Evolutionary conservation across 192 early-diverging fungal genomes (phyloP).

Genomic region (Coemansia sp.): DNA sequence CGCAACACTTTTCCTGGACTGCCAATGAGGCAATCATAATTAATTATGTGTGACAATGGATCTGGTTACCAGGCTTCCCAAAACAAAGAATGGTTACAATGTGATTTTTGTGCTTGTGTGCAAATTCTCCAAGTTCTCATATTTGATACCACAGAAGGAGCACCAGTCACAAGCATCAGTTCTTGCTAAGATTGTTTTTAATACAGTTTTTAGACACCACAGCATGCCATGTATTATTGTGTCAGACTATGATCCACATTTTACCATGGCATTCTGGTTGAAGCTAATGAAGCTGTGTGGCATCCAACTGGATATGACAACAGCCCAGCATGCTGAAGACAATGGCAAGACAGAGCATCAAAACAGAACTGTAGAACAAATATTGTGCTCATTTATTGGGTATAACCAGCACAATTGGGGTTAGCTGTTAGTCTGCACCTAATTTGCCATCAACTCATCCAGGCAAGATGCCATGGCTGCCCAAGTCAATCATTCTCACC

Average conservation of each 20-base stretch:
- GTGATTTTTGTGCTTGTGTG: not conserved
- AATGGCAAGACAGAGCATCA: conserved; percentile 5
- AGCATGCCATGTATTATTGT: conserved; percentile 6
- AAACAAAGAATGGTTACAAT: not conserved
- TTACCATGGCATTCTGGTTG: not conserved
- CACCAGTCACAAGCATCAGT: not conserved
- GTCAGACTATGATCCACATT: not conserved
- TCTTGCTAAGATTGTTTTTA: not conserved
- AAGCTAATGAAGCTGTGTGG: not conserved
- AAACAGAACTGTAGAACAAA: conserved; percentile 2
- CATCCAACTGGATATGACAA: not conserved
- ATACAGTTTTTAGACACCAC: not conserved
- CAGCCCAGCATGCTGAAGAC: not conserved
- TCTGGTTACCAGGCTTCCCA: not conserved
- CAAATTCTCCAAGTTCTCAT: conserved; percentile 5
- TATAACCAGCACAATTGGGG: not conserved
- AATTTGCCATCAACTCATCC: not conserved
- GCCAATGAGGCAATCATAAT: no score
- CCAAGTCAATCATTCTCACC: no score
- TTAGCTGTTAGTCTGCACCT: not conserved
- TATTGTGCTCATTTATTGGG: not conserved
- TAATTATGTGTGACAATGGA: not conserved
- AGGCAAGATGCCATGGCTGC: no score
- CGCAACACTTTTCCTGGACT: no score
- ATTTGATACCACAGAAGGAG: not conserved